These are phyloP conservation scores for Mycena venus DNA, from an alignment of 768 basidiomycete species.

Conservation along the genomic window DNA sequence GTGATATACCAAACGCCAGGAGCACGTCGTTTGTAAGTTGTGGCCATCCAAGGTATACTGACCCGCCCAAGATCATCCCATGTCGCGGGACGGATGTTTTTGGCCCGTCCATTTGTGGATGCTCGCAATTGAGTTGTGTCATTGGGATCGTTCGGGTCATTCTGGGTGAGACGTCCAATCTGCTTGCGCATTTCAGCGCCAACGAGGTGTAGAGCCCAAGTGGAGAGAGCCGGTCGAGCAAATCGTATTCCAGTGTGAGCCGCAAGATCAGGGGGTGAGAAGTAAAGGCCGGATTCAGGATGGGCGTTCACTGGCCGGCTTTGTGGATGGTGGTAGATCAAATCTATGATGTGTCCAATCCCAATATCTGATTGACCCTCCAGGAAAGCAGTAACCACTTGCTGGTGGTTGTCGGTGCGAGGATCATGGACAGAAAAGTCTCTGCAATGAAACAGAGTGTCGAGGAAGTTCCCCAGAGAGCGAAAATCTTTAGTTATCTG, in stretches of 20 bases:
- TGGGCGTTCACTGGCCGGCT: not conserved
- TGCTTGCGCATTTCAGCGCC: not conserved
- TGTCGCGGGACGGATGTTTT: no score
- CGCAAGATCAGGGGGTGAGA: no score
- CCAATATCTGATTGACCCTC: not conserved
- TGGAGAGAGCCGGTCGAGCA: not conserved
- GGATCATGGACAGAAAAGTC: not conserved
- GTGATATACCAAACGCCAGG: constrained; percentile 34
- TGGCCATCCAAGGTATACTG: no score
- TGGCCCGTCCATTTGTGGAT: no score
- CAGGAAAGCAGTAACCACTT: not conserved
- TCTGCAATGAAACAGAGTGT: not conserved
- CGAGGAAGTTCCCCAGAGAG: no score
- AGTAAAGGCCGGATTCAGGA: not conserved
- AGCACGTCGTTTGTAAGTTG: constrained; percentile 16
- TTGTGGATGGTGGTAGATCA: not conserved
- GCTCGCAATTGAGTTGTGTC: no score
- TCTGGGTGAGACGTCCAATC: not conserved
- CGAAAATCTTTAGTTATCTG: no score
- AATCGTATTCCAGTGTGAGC: not conserved
- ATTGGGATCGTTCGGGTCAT: no score
- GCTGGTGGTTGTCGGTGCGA: not conserved
- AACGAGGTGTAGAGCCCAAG: not conserved
- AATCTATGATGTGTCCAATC: not conserved
- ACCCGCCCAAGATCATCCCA: no score